Conservation (phyloP, 2,329 filamentous ascomycete genomes). For the Ophiocordyceps camponoti-saundersi region DNA sequence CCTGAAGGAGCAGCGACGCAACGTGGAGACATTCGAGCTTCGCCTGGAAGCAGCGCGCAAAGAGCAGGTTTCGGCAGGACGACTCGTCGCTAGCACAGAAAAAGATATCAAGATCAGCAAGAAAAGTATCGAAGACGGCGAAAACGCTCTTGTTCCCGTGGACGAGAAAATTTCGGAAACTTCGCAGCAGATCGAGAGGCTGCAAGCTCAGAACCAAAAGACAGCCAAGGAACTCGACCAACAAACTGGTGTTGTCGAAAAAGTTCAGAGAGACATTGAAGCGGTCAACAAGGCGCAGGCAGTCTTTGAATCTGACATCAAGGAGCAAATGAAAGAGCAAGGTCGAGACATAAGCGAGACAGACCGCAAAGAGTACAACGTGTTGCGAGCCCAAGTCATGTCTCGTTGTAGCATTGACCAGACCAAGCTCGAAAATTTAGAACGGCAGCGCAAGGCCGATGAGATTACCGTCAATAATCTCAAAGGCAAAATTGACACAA, state of each 20-base stretch:
- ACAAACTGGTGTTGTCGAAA: slow-evolving; percentile 50
- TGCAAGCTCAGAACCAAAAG: slow-evolving; percentile 49
- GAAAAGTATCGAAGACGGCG: slow-evolving; percentile 70
- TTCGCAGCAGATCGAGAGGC: slow-evolving; percentile 49
- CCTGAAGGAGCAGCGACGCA: slow-evolving; percentile 78
- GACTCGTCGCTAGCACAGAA: slow-evolving; percentile 68
- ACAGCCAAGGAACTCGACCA: slow-evolving; percentile 62
- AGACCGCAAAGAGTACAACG: slow-evolving; percentile 81
- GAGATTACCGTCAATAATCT: slow-evolving; percentile 80
- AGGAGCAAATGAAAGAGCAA: slow-evolving; percentile 68
- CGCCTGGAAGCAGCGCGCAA: slow-evolving; percentile 66
- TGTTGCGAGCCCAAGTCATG: slow-evolving; percentile 69
- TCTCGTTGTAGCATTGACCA: slow-evolving; percentile 68
- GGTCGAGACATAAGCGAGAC: slow-evolving; percentile 72
- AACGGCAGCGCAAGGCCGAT: slow-evolving; percentile 78
- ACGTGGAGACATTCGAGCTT: slow-evolving; percentile 69
- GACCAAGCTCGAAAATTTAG: slow-evolving; percentile 69
- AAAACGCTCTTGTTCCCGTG: slow-evolving; percentile 73
- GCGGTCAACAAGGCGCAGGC: slow-evolving; percentile 80
- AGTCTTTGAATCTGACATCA: slow-evolving; percentile 77
- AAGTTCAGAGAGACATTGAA: slow-evolving; percentile 63
- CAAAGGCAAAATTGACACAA: slow-evolving; percentile 70
- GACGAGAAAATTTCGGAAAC: slow-evolving; percentile 83
- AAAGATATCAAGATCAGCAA: slow-evolving; percentile 73
- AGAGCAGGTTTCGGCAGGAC: slow-evolving; percentile 62